phyloP scores from a whole-genome alignment of 257 asterid genomes.

The Salvia rosmarinus region DNA sequence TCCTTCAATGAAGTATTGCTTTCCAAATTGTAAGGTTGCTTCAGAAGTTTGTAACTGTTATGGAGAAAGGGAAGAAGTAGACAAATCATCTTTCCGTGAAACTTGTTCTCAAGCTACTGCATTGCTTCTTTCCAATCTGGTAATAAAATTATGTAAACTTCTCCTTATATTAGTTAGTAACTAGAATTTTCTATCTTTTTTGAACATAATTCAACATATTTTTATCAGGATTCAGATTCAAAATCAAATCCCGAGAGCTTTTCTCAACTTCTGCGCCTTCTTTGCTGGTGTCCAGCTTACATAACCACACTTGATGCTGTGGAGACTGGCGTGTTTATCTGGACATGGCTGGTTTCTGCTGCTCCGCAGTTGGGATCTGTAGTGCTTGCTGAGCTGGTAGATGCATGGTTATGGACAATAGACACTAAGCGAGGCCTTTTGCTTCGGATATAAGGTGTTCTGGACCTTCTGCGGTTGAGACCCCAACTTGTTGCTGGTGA shows the following conservation, averaged over 20 bases:
- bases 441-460: constrained; percentile 78
- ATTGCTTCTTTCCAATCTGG: constrained; percentile 90
- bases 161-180: constrained; percentile 21
- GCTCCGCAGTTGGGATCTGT: constrained; percentile 95
- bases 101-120: constrained; percentile 99
- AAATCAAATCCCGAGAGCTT: constrained; percentile 80
- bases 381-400: constrained; percentile 97
- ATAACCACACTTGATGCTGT: constrained; percentile 89
- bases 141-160: constrained; percentile 34
- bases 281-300: constrained; percentile 99
- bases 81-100: constrained; percentile 85
- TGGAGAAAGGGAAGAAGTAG: constrained; percentile 87
- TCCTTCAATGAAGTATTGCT: constrained; percentile 81
- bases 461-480: constrained; percentile 95
- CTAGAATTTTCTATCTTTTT: constrained; percentile 18
- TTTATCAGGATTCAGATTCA: constrained; percentile 74
- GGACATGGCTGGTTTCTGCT: constrained; percentile 99
- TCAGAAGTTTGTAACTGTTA: constrained; percentile 80
- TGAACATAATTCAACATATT: constrained; percentile 30
- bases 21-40: constrained; percentile 77
- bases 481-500: constrained; percentile 98
- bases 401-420: constrained; percentile 99
- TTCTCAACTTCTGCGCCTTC: constrained; percentile 95
- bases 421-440: constrained; percentile 97
- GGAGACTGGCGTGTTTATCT: constrained; percentile 94